Conservation (phyloP, 192 early-diverging fungal genomes). For the Backusella tuberculispora region DNA sequence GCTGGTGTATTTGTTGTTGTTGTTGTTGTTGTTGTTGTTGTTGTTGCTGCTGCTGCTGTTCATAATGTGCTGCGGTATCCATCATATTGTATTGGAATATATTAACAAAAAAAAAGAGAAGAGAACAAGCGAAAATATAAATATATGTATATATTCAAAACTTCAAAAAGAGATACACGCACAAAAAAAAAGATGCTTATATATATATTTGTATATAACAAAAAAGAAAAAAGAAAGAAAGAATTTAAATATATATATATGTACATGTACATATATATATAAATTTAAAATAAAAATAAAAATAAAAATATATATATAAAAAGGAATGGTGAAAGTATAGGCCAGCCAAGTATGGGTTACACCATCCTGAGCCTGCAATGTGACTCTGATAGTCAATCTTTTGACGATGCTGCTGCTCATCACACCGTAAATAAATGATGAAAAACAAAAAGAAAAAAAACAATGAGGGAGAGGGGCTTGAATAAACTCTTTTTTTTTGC, state of each 20-base stretch:
- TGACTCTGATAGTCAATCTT: slow-evolving; percentile 15
- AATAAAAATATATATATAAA: slow-evolving; percentile 9
- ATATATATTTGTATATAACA: not conserved
- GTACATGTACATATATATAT: slow-evolving; percentile 7
- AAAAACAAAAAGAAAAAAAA: not conserved
- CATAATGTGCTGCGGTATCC: slow-evolving; percentile 16
- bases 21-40: not conserved
- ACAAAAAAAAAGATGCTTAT: not conserved
- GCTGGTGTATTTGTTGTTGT: not conserved
- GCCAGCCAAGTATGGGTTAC: not conserved
- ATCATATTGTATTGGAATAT: slow-evolving; percentile 3
- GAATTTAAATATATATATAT: not conserved
- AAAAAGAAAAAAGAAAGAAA: not conserved
- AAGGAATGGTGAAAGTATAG: slow-evolving; percentile 9
- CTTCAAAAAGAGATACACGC: not conserved
- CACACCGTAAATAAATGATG: slow-evolving; percentile 6
- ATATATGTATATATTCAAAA: not conserved
- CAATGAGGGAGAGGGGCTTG: no score
- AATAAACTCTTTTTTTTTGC: no score
- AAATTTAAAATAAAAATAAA: not conserved
- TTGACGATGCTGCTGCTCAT: slow-evolving; percentile 11
- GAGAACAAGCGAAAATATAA: not conserved
- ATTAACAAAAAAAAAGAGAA: not conserved
- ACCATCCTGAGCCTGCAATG: slow-evolving; percentile 10
- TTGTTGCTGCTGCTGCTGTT: not conserved